Evolutionary conservation across 2,329 filamentous ascomycete genomes (phyloP).

Genomic region (Pseudocercospora fuligena): DNA sequence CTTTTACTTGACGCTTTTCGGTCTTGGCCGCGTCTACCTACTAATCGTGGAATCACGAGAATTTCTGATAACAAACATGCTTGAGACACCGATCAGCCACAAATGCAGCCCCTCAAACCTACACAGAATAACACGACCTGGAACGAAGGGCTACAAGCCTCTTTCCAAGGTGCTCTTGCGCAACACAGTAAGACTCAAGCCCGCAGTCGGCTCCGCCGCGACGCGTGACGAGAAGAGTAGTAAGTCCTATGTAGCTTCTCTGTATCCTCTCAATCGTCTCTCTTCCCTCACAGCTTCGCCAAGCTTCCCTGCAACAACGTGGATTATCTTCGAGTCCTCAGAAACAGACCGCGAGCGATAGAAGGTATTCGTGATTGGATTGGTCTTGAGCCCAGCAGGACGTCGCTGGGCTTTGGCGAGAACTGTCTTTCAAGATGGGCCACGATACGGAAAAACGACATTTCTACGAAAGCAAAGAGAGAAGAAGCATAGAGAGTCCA

Average conservation of each 20-base stretch:
- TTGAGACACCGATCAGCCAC: neutral
- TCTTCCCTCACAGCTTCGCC: neutral
- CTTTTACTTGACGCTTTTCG: too few relatives aligned
- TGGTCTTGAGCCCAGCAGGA: neutral
- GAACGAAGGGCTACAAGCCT: neutral
- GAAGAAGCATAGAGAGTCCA: neutral
- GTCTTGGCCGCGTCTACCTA: too few relatives aligned
- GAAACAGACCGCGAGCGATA: too few relatives aligned
- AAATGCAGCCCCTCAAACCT: neutral
- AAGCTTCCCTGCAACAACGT: neutral
- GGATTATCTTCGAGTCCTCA: too few relatives aligned
- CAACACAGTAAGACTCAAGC: too few relatives aligned
- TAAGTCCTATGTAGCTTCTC: neutral
- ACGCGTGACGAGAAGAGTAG: neutral
- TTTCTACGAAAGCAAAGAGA: neutral
- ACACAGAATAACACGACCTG: neutral
- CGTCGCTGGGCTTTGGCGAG: neutral
- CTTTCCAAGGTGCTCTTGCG: too few relatives aligned
- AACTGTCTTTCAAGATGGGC: neutral
- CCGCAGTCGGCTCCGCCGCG: neutral
- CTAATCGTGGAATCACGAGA: too few relatives aligned
- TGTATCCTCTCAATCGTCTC: neutral
- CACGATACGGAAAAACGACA: constrained; percentile 40
- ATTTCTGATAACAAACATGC: too few relatives aligned
- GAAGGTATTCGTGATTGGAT: too few relatives aligned